A percentile compares a stretch with the other conserved stretches of the same genome.
Evolutionary conservation across 2,329 filamentous ascomycete species (phyloP).

Genomic region (Penicillium digitatum): DNA sequence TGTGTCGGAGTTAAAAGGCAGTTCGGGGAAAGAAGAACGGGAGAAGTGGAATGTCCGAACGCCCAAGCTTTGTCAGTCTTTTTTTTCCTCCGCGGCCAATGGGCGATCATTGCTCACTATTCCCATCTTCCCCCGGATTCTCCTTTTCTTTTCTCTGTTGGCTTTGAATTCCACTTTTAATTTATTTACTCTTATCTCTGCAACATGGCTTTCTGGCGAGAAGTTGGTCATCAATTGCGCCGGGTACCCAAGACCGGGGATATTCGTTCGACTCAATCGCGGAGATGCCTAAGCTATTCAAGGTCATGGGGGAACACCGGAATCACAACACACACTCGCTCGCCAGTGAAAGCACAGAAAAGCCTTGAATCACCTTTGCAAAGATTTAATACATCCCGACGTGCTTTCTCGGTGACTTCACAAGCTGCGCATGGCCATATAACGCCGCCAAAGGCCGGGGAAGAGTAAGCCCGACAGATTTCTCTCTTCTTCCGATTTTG

Average conservation of each 20-base stretch:
- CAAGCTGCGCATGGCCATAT: slow-evolving; percentile 70
- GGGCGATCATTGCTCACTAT: slow-evolving; percentile 14
- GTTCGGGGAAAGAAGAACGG: slow-evolving; percentile 18
- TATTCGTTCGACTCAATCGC: slow-evolving; percentile 27
- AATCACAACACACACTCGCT: slow-evolving; percentile 13
- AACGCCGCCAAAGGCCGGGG: slow-evolving; percentile 76
- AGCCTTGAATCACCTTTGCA: slow-evolving; percentile 16
- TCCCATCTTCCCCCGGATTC: slow-evolving; percentile 21
- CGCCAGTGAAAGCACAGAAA: slow-evolving; percentile 11
- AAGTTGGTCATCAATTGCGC: slow-evolving; percentile 33
- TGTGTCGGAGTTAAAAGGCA: slow-evolving; percentile 13
- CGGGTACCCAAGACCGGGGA: slow-evolving; percentile 57
- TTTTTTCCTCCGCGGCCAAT: slow-evolving; percentile 24
- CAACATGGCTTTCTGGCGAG: slow-evolving; percentile 35
- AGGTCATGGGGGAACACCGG: slow-evolving; percentile 18
- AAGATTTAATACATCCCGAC: slow-evolving; percentile 27
- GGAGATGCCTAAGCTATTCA: slow-evolving; percentile 28
- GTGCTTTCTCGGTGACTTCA: slow-evolving; percentile 64
- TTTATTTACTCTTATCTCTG: slow-evolving; percentile 1
- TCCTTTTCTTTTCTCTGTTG: slow-evolving; percentile 17
- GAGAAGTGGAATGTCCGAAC: slow-evolving; percentile 15
- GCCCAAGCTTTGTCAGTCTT: slow-evolving; percentile 24
- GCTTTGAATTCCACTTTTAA: slow-evolving; percentile 2
- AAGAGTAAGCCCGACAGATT: slow-evolving; percentile 64
- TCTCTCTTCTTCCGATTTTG: not conserved